phyloP scores from a whole-genome alignment of 306 rosid genomes.

The Geum urbanum region DNA sequence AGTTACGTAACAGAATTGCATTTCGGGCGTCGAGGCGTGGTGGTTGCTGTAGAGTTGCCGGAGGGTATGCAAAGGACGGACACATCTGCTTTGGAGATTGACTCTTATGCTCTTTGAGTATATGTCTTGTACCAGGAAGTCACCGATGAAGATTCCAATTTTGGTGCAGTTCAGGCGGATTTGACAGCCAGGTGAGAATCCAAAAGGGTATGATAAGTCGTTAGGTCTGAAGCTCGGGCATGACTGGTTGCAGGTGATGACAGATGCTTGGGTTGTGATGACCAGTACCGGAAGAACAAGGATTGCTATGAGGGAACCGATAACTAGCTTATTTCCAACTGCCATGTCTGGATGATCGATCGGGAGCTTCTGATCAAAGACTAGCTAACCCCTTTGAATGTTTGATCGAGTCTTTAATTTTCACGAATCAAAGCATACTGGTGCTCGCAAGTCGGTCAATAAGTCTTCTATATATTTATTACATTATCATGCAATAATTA shows the following conservation, averaged over 20 bases:
- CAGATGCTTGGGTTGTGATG: constrained; percentile 25
- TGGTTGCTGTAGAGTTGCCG: constrained; percentile 45
- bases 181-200: constrained; percentile 69
- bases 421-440: no score
- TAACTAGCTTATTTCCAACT: no score
- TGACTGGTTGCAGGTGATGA: constrained; percentile 36
- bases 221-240: constrained; percentile 26
- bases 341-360: no score
- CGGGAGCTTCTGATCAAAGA: no score
- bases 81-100: constrained; percentile 41
- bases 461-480: no score
- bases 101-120: constrained; percentile 37
- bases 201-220: constrained; percentile 52
- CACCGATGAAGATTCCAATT: constrained; percentile 37
- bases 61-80: constrained; percentile 39
- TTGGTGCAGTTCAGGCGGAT: constrained; percentile 53
- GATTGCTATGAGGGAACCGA: not conserved
- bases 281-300: not conserved
- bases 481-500: no score
- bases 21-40: constrained; percentile 66
- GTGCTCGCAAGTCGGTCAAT: no score
- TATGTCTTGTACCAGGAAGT: constrained; percentile 44
- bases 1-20: constrained; percentile 60
- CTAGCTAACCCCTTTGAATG: no score
- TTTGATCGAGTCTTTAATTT: no score